phyloP scores from a whole-genome alignment of 2,329 filamentous ascomycete species.

The Fusarium sp. region DNA sequence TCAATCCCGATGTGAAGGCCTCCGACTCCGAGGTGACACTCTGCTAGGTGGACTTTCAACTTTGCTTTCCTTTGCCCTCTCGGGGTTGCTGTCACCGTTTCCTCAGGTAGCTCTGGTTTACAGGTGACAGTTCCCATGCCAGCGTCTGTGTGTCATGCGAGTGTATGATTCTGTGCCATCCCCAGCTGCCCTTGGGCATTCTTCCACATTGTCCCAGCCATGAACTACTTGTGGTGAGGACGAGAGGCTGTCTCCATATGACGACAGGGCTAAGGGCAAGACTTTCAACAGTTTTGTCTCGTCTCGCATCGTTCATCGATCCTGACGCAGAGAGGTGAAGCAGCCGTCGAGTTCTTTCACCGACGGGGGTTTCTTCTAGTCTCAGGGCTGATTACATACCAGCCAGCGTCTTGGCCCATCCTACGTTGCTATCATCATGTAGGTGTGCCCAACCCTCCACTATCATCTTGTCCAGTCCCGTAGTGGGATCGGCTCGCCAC shows the following conservation, averaged over 20 bases:
- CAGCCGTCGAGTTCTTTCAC: background rate
- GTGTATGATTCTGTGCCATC: background rate
- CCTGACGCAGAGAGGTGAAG: background rate
- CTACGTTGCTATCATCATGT: background rate
- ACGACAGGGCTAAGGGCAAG: background rate
- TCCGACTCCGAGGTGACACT: background rate
- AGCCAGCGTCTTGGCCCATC: background rate
- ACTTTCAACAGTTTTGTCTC: slow-evolving; percentile 5
- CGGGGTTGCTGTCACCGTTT: background rate
- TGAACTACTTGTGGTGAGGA: background rate
- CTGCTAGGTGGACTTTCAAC: background rate
- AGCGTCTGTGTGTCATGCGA: background rate
- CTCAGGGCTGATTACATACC: slow-evolving; percentile 12
- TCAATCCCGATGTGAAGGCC: background rate
- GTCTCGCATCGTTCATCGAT: slow-evolving; percentile 4
- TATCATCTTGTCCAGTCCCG: background rate
- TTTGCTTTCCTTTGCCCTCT: background rate
- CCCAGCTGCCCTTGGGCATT: background rate
- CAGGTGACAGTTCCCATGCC: background rate
- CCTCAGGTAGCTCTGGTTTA: background rate
- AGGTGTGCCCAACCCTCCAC: background rate
- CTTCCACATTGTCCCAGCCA: background rate
- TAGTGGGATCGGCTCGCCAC: slow-evolving; percentile 17
- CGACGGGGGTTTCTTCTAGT: background rate
- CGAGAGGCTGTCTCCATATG: background rate